A percentile compares a stretch with the other conserved stretches of the same genome.
phyloP scores from a whole-genome alignment of 2,329 filamentous ascomycete genomes.

The Colletotrichum destructivum region DNA sequence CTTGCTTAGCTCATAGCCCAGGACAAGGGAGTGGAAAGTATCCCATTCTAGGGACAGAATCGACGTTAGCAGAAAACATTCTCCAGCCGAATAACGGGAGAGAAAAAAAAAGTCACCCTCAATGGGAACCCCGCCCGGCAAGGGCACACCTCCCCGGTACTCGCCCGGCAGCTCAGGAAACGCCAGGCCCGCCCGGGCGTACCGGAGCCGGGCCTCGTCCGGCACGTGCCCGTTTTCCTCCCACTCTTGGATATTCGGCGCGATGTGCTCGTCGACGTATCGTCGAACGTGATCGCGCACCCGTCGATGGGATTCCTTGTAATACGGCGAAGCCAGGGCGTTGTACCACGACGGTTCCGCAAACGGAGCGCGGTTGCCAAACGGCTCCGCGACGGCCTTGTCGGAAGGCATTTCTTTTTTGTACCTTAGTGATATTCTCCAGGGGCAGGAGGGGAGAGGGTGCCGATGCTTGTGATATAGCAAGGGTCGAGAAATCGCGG shows the following conservation, averaged over 20 bases:
- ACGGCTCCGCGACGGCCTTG: not conserved
- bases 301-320: constrained; percentile 71
- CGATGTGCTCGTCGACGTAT: constrained; percentile 72
- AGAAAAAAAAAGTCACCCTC: constrained; percentile 9
- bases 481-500: too few species aligned
- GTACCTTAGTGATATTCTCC: too few species aligned
- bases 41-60: constrained; percentile 65
- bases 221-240: constrained; percentile 70
- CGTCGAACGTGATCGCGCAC: constrained; percentile 69
- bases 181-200: constrained; percentile 56
- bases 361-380: constrained; percentile 17
- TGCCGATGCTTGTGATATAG: too few species aligned
- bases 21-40: constrained; percentile 69
- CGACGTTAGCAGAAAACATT: too few species aligned
- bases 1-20: constrained; percentile 68
- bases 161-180: constrained; percentile 52
- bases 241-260: constrained; percentile 74
- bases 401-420: not conserved
- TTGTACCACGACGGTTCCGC: constrained; percentile 50
- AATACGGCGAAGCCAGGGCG: constrained; percentile 65
- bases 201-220: constrained; percentile 53
- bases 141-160: constrained; percentile 45
- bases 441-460: too few species aligned
- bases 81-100: too few species aligned
- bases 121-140: not conserved